phyloP scores from a whole-genome alignment of 2,329 filamentous ascomycete species.

The Xylaria sp. region DNA sequence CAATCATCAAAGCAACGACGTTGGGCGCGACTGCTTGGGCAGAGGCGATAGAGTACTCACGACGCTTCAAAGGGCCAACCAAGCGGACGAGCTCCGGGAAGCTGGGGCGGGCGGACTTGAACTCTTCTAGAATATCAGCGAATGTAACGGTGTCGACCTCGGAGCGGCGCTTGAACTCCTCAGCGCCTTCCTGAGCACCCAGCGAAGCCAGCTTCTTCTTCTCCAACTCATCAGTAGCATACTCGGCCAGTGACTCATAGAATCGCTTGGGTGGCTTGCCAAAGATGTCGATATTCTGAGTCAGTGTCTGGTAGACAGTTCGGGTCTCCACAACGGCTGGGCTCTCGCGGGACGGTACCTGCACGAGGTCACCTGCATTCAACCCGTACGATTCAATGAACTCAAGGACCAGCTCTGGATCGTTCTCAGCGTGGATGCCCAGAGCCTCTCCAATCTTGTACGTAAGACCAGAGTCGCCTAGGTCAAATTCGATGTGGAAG shows the following conservation, averaged over 20 bases:
- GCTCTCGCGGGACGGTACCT: constrained; percentile 88
- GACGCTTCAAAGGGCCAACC: constrained; percentile 90
- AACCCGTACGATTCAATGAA: constrained; percentile 94
- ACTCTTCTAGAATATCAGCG: constrained; percentile 90
- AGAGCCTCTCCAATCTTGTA: constrained; percentile 98
- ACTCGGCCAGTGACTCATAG: constrained; percentile 91
- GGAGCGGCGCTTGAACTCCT: constrained; percentile 90
- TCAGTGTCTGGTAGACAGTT: constrained; percentile 89
- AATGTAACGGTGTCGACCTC: constrained; percentile 94
- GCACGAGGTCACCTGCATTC: constrained; percentile 84
- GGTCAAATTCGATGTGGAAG: constrained; percentile 99
- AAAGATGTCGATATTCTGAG: constrained; percentile 96
- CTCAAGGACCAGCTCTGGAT: constrained; percentile 77
- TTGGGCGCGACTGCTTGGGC: constrained; percentile 93
- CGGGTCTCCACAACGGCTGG: constrained; percentile 80
- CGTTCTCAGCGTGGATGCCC: constrained; percentile 95
- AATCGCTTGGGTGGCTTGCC: constrained; percentile 97
- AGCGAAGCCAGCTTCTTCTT: constrained; percentile 82
- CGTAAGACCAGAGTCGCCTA: constrained; percentile 88
- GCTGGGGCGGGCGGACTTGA: constrained; percentile 84
- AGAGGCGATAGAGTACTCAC: constrained; percentile 99
- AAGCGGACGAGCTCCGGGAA: constrained; percentile 92
- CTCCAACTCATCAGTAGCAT: constrained; percentile 83
- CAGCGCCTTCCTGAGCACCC: constrained; percentile 80
- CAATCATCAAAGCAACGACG: constrained; percentile 93